Evolutionary conservation across 2,329 filamentous ascomycete species (phyloP), one percentile per base, ranked within the genome.

Genomic region (Diaporthe humulicola): DNA sequence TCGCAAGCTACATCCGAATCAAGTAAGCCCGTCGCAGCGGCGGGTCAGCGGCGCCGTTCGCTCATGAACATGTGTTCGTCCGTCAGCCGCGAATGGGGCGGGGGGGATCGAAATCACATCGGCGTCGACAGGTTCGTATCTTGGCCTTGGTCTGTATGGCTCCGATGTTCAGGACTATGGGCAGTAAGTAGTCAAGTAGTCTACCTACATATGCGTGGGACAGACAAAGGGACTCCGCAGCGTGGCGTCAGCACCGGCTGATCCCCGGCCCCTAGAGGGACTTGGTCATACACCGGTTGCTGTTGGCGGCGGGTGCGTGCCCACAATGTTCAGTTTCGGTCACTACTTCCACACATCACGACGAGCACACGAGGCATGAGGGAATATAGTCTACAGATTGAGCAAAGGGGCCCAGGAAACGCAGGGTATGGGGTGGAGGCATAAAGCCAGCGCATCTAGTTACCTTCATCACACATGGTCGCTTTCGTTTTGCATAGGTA

Each of bases 1-100:
- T 69, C 64, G 48, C 64, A 69, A 69, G 64, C 64, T 67, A 52
- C 64, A 38, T 67, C 45, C 64, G 33, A 67, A 67, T 67, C 45
- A 67, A 67, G 64, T 67, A 52, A 67, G 64, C 45, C 64, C 9
- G 25, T 67, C 45, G 61, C 28, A 22, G 42, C 42, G 60, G 30
- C 60, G 40, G 60, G 33, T 64, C 58, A 17, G 10, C 60, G 1
- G 36, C n/a, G 40, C 40, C 40, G 40, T 10, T 12, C 17, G 38
- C 7, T 3, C 40, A 5, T 15, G 28, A 64, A 64, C 60, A 64
- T 48, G 19, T 45, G 40, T 64, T 64, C 40, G 60, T 64, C 60
- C 40, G 4, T n/a, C 6, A 22, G 38, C 38, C 58, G 36, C 22
- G n/a, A 42, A 36, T 4, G 33, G 33, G 45, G 48, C n/a, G 48